A percentile compares a stretch with the other conserved stretches of the same genome.
Conservation (phyloP, 768 basidiomycete genomes). For the Lanmaoa pseudosensibilis region DNA sequence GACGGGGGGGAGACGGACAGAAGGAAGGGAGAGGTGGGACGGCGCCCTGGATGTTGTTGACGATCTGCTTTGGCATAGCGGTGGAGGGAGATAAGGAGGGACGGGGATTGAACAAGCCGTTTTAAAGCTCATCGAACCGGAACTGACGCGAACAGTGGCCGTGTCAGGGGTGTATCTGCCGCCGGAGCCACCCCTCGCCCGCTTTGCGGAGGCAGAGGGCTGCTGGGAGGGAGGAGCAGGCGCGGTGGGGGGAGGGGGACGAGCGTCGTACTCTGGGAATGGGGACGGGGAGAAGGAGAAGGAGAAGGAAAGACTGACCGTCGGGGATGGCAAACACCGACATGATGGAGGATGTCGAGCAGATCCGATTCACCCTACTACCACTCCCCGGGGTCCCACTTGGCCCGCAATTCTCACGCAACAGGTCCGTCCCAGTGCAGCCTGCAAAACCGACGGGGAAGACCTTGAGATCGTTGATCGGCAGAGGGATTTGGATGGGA, state of each 20-base stretch:
- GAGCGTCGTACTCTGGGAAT: slow-evolving; percentile 45
- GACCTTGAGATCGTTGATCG: slow-evolving; percentile 86
- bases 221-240: slow-evolving; percentile 31
- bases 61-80: slow-evolving; percentile 30
- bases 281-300: not conserved
- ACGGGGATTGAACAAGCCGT: not conserved
- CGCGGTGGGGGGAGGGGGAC: slow-evolving; percentile 38
- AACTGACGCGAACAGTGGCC: too few relatives aligned
- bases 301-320: slow-evolving; percentile 47
- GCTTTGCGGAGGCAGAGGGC: slow-evolving; percentile 42
- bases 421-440: slow-evolving; percentile 56
- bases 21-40: slow-evolving; percentile 36
- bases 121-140: not conserved
- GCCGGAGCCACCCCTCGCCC: slow-evolving; percentile 54
- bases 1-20: slow-evolving; percentile 24
- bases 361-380: too few relatives aligned
- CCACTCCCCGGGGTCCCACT: slow-evolving; percentile 42
- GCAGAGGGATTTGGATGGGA: slow-evolving; percentile 75
- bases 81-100: not conserved
- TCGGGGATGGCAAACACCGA: slow-evolving; percentile 87
- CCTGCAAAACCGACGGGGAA: slow-evolving; percentile 77
- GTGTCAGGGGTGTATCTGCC: slow-evolving; percentile 53
- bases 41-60: slow-evolving; percentile 31
- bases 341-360: slow-evolving; percentile 44
- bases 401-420: slow-evolving; percentile 36